Evolutionary conservation across 1,284 basidiomycete species (phyloP).

Genomic region (Neolentinus lepideus): DNA sequence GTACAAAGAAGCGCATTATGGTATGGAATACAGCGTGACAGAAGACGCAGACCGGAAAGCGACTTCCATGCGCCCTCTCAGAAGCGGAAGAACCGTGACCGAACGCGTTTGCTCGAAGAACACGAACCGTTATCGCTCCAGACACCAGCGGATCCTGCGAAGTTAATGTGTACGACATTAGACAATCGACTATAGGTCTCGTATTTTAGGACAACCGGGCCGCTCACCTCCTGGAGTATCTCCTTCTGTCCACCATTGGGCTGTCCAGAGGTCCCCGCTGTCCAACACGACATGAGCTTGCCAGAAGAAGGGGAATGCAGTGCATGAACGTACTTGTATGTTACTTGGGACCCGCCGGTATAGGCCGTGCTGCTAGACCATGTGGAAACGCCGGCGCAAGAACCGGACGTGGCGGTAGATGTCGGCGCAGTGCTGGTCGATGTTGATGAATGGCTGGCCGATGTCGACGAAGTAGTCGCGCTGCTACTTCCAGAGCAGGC

Average conservation of each 20-base stretch:
- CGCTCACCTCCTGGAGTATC: slow-evolving; percentile 43
- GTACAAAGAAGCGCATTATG: no score
- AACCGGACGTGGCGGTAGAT: slow-evolving; percentile 21
- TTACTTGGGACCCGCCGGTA: slow-evolving; percentile 38
- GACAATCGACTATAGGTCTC: neutral
- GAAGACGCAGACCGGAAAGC: no score
- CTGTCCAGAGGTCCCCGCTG: slow-evolving; percentile 40
- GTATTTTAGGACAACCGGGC: neutral
- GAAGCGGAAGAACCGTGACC: neutral
- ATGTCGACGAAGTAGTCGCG: slow-evolving; percentile 12
- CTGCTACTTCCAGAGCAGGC: slow-evolving; percentile 37
- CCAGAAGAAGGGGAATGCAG: slow-evolving; percentile 5
- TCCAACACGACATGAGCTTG: neutral
- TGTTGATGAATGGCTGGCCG: no score
- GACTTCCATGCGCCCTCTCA: neutral
- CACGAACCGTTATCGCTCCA: slow-evolving; percentile 30
- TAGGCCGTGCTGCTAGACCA: slow-evolving; percentile 42
- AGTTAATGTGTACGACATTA: neutral
- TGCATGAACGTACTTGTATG: slow-evolving; percentile 35
- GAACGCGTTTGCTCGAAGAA: slow-evolving; percentile 5
- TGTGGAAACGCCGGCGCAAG: slow-evolving; percentile 41
- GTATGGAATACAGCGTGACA: no score
- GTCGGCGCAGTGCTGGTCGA: slow-evolving; percentile 17
- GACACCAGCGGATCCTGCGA: slow-evolving; percentile 24
- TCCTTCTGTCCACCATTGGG: slow-evolving; percentile 51